Base-by-base conservation (phyloP, 2,329 filamentous ascomycete genomes). In the Fusarium coffeatum region DNA sequence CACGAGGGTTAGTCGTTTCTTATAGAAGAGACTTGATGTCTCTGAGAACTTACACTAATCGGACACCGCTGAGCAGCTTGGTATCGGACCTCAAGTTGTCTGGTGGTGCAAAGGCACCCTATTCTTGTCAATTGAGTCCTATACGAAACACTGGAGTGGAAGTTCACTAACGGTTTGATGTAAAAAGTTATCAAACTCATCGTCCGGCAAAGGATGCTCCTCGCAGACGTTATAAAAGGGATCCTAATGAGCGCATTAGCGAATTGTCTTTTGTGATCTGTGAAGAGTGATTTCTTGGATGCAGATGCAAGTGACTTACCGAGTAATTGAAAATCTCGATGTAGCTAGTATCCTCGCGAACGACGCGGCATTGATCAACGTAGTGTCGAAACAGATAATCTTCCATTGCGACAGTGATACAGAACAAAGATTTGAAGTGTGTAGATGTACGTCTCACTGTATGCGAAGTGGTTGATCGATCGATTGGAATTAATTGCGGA, bases 291-390 rank as follows among this genome's bases (percentile, higher is more conserved):
- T 41, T 41, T 27, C 23, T 51, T 16, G 30, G 11, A 20, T 25
- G 12, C 18, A 46, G 41, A 55, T 27, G 46, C 42, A 18, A 13
- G 57, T 15, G 22, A 75, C 85, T 67, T 76, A 88, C 87, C 74
- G 86, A 85, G 70, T 88, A 89, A 69, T 89, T 89, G 72, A 87
- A 83, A 40, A 89, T 86, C 75, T 89, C 85, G 25, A 89, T 69
- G 74, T 87, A 89, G 68, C 80, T 83, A 20, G 86, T 89, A 56
- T 78, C 78, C 76, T 89, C 87, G 6, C 77, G 64, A 49, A 88
- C 84, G 32, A 81, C 79, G 23, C 78, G 81, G 74, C 85, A 88
- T 47, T 82, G 76, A 12, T 80, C 74, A 61, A 89, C 80, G 72
- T 84, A 83, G 32, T 77, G 70, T 66, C 80, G 79, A 70, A 89